These are phyloP conservation scores for Musa troglodytarum DNA, from an alignment of 176 grass and related monocot species.

Conservation along the genomic window DNA sequence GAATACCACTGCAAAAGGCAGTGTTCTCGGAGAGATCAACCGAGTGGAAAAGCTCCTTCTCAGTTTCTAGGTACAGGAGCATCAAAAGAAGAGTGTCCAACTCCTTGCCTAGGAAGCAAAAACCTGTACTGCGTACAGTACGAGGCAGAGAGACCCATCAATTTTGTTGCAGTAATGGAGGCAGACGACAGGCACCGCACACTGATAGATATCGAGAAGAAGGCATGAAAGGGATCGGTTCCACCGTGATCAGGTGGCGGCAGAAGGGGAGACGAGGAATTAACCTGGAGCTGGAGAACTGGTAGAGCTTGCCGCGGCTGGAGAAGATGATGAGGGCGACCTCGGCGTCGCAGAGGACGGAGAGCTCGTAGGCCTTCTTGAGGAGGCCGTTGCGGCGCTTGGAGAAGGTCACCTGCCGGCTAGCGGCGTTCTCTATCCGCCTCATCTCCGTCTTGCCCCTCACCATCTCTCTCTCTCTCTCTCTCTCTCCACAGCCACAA, in stretches of 20 bases:
- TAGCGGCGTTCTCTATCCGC: conserved; percentile 67
- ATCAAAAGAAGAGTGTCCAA: too few species aligned
- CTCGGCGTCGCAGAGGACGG: conserved; percentile 85
- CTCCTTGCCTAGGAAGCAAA: too few species aligned
- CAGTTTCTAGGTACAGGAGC: too few species aligned
- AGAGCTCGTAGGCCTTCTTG: conserved; percentile 93
- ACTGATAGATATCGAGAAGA: neutral
- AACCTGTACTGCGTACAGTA: too few species aligned
- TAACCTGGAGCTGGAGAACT: conserved; percentile 38
- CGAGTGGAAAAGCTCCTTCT: too few species aligned
- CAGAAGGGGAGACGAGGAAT: neutral
- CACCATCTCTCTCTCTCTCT: neutral
- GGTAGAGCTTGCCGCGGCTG: conserved; percentile 53
- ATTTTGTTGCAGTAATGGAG: too few species aligned
- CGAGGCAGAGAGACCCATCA: too few species aligned
- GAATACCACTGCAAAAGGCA: too few species aligned
- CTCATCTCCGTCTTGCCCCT: conserved; percentile 70
- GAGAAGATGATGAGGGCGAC: conserved; percentile 80
- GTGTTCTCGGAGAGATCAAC: too few species aligned
- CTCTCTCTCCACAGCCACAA: neutral
- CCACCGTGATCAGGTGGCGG: too few species aligned
- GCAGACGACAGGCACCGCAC: too few species aligned
- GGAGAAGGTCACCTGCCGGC: conserved; percentile 88
- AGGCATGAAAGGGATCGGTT: neutral
- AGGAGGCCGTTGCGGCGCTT: conserved; percentile 78